Base-by-base conservation (phyloP, 208 protist species). In the Tritrichomonas foetus region DNA sequence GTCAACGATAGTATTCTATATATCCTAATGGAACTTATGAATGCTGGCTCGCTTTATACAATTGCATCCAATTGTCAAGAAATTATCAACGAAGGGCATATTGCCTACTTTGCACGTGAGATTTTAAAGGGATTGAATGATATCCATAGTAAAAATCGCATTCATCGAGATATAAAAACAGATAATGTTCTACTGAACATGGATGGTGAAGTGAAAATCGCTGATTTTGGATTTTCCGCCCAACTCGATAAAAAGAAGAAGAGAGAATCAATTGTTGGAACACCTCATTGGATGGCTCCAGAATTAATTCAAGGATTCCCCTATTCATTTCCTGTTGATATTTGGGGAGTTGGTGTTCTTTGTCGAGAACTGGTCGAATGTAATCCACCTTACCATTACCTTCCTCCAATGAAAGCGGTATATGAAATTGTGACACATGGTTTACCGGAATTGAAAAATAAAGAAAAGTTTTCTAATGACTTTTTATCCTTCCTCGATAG, bases 281-380 rank as follows among this genome's bases (percentile, higher is more conserved):
- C 93, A 36, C 94, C 94, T 36, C 89, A 95, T n/a, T 95, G 93
- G 93, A 95, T 96, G 94, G 93, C 94, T 27, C 94, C 95, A 64
- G 94, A 96, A 74, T n/a, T 95, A 16, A 95, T 96, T 27, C 47
- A 57, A 5, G 16, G 44, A 30, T 47, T 66, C 9, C 16, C 44
- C 2, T 95, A 95, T 27, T 50, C 30, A 47, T 53, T 39, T 33
- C 49, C 64, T 39, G 94, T 93, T 16, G 95, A 95, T 74, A 94
- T 95, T 39, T 95, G 95, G 95, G 66, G 36, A 22, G 50, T 95
- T 50, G 95, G 94, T 33, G 93, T 94, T 41, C 94, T 66, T 41
- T 61, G 55, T 14, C 53, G 95, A 30, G 95, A 95, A 75, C 33
- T 94, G 0, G 95, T 78, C 27, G 75, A 95, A 66, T 33, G 80